Conservation (phyloP, 176 grass and related monocot species). For the Elymus sibiricus region DNA sequence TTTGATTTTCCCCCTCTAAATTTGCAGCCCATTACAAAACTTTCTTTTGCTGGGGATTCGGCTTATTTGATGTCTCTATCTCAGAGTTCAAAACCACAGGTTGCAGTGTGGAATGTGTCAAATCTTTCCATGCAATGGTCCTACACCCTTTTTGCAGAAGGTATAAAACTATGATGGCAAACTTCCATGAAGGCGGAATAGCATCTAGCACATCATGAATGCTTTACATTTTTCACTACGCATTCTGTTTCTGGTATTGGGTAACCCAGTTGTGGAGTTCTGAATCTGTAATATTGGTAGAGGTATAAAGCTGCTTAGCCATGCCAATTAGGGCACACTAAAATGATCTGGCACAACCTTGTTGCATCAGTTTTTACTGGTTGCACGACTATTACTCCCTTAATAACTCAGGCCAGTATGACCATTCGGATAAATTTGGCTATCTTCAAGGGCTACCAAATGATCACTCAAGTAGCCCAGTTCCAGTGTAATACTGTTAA, state of each 20-base stretch:
- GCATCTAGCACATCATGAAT: neutral
- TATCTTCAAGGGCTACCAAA: neutral
- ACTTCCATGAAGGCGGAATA: neutral
- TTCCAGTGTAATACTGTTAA: neutral
- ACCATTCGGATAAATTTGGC: neutral
- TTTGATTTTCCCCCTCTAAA: slow-evolving; percentile 15
- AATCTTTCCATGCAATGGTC: slow-evolving; percentile 80
- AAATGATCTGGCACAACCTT: neutral
- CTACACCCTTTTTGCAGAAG: slow-evolving; percentile 81
- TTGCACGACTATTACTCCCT: neutral
- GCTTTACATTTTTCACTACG: neutral
- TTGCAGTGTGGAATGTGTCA: slow-evolving; percentile 81
- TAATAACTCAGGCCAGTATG: neutral
- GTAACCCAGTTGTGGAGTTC: neutral
- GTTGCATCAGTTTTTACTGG: neutral
- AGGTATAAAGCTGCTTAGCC: neutral
- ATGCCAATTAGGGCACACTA: neutral
- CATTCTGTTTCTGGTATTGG: neutral
- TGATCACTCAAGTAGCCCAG: slow-evolving; percentile 11
- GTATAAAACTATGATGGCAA: slow-evolving; percentile 30
- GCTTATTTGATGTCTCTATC: slow-evolving; percentile 65
- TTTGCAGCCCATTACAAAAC: slow-evolving; percentile 70
- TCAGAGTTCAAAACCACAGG: slow-evolving; percentile 62
- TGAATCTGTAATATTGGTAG: slow-evolving; percentile 14
- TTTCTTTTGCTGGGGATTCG: slow-evolving; percentile 73